Evolutionary conservation across 805 yeast genomes (phyloP), one percentile per base, ranked within the genome.

Genomic region (Lipomyces starkeyi): DNA sequence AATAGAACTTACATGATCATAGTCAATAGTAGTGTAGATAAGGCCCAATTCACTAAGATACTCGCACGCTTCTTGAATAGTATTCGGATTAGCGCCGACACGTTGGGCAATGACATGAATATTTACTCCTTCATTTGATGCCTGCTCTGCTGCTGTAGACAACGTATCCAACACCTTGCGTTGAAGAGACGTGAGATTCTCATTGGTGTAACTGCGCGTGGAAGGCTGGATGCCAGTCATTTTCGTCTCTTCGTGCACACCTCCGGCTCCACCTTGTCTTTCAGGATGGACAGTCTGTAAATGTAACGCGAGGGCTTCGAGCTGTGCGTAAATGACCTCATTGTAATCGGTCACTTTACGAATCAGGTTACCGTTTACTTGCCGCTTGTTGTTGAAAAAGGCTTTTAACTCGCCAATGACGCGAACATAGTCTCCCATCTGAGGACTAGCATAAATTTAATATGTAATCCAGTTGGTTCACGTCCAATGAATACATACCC

Each of bases 301-400:
- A 58, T 66, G 71, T 4, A 73, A 68, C 20, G 62, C 52, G 9
- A 72, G 66, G 8, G 91, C 89, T 71, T 84, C 83, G 65, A 89
- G 77, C 73, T 84, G 82, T 75, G 89, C 92, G 75, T 86, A 88
- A 7, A 86, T 75, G 29, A 88, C 83, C 74, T 87, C 86, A 75
- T 88, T 87, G 76, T 82, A 84, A 75, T 88, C 90, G 5, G 78
- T 77, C 34, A 88, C 78, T 56, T 80, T 82, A 14, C 82, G 82
- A 34, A 88, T 80, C 14, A 80, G 78, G 35, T 85, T 83, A 61
- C 83, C 81, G 68, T 84, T 87, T 37, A 88, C 76, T 60, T 80
- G 82, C 64, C 85, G 83, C 73, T 83, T 84, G 65, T 81, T 83
- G 68, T 83, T 82, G 22, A 43, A 43, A 75, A 87, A 87, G 63